A percentile compares a stretch with the other conserved stretches of the same genome.
Conservation (phyloP, 2,329 filamentous ascomycete species). For the Calonectria naviculata region DNA sequence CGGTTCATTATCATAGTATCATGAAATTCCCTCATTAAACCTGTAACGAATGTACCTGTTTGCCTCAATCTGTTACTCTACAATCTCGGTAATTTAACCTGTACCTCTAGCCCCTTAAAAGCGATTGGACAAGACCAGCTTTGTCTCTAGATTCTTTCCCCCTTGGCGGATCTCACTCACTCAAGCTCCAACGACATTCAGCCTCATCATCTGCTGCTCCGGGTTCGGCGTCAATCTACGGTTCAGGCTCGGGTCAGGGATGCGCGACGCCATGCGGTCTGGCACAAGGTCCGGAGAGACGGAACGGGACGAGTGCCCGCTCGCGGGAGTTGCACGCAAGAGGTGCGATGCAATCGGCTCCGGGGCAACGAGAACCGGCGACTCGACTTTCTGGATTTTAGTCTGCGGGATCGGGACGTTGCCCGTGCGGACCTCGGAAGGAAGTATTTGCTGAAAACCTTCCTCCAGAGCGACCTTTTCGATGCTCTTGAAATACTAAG, state of each 20-base stretch:
- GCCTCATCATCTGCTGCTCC: conserved; percentile 52
- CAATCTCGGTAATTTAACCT: conserved; percentile 24
- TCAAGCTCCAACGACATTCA: conserved; percentile 37
- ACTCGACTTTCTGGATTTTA: conserved; percentile 56
- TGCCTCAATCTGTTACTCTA: conserved; percentile 26
- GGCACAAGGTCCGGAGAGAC: conserved; percentile 70
- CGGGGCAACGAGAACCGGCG: conserved; percentile 61
- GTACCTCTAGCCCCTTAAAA: conserved; percentile 14
- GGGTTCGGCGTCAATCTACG: conserved; percentile 60
- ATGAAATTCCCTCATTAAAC: conserved; percentile 8
- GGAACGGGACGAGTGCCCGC: conserved; percentile 65
- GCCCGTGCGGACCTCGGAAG: conserved; percentile 66
- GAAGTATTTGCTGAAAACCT: conserved; percentile 68
- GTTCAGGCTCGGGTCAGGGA: conserved; percentile 59
- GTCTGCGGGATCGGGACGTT: conserved; percentile 53
- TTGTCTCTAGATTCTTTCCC: background rate
- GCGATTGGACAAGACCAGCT: conserved; percentile 29
- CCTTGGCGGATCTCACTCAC: background rate
- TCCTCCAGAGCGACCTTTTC: conserved; percentile 70
- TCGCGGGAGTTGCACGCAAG: conserved; percentile 64
- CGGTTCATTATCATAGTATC: conserved; percentile 4
- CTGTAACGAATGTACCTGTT: conserved; percentile 6
- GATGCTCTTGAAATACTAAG: conserved; percentile 77
- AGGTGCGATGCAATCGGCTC: conserved; percentile 67
- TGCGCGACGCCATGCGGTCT: conserved; percentile 70